Conservation (phyloP, 176 grass and related monocot species). For the Aegilops speltoides region DNA sequence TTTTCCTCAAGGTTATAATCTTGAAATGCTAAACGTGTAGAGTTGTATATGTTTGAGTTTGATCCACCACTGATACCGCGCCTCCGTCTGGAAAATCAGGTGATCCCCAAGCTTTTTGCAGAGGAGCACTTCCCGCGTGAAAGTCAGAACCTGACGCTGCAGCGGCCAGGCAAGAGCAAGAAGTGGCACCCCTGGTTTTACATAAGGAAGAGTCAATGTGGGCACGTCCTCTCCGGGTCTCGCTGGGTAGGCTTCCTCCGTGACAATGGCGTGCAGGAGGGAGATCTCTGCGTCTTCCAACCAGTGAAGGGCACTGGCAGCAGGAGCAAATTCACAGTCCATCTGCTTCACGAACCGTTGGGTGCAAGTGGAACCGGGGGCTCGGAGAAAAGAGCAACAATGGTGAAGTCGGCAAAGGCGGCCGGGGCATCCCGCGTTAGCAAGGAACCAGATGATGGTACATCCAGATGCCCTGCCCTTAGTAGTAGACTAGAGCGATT, state of each 20-base stretch:
- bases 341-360: not conserved
- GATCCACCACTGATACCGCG: not conserved
- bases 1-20: not conserved
- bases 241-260: not conserved
- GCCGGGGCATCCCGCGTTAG: too few species aligned
- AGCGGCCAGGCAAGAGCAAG: not conserved
- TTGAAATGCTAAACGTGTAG: not conserved
- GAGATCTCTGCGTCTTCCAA: not conserved
- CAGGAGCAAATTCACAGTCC: not conserved
- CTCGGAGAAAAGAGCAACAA: too few species aligned
- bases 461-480: not conserved
- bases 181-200: not conserved
- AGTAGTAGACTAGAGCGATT: not conserved
- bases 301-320: not conserved
- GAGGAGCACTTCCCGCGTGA: not conserved
- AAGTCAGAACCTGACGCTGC: not conserved
- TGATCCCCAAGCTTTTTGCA: not conserved
- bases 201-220: not conserved
- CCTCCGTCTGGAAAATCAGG: not conserved
- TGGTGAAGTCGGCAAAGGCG: too few species aligned
- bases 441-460: not conserved
- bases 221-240: not conserved
- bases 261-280: not conserved
- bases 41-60: not conserved
- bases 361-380: not conserved